These are phyloP conservation scores for Syzygium malaccense DNA, from an alignment of 441 rosid species.

Conservation along the genomic window DNA sequence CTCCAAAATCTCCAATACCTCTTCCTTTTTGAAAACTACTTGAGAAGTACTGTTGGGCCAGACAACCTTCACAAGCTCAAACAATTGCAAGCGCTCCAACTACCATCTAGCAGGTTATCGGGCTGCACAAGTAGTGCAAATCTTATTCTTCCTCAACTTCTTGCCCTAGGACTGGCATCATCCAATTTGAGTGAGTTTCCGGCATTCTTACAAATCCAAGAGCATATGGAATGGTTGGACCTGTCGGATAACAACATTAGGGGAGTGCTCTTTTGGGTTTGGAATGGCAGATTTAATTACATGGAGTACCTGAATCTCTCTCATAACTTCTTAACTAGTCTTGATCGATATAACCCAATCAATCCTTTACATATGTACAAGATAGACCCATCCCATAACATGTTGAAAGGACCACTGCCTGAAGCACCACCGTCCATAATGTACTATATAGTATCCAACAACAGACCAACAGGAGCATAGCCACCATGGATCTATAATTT, in stretches of 20 bases:
- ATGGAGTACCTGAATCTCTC: neutral
- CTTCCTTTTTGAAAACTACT: neutral
- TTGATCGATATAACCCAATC: too few species aligned
- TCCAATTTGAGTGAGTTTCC: neutral
- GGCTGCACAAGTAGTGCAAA: neutral
- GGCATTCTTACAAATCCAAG: neutral
- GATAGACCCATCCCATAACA: neutral
- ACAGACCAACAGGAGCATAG: fast-evolving
- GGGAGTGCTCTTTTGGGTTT: neutral
- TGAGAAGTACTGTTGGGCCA: neutral
- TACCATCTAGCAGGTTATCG: neutral
- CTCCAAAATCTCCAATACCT: neutral
- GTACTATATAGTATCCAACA: too few species aligned
- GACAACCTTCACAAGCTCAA: neutral
- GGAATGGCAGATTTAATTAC: neutral
- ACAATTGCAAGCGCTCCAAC: neutral
- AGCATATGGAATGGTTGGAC: neutral
- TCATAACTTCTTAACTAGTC: neutral
- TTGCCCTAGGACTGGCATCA: neutral
- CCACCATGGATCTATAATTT: neutral
- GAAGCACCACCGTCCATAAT: too few species aligned
- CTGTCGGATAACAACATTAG: neutral
- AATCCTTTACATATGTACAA: too few species aligned
- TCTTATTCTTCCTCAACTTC: neutral
- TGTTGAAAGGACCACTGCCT: too few species aligned